phyloP scores from a whole-genome alignment of 23 red algal genomes.

The Pyropia yezoensis region DNA sequence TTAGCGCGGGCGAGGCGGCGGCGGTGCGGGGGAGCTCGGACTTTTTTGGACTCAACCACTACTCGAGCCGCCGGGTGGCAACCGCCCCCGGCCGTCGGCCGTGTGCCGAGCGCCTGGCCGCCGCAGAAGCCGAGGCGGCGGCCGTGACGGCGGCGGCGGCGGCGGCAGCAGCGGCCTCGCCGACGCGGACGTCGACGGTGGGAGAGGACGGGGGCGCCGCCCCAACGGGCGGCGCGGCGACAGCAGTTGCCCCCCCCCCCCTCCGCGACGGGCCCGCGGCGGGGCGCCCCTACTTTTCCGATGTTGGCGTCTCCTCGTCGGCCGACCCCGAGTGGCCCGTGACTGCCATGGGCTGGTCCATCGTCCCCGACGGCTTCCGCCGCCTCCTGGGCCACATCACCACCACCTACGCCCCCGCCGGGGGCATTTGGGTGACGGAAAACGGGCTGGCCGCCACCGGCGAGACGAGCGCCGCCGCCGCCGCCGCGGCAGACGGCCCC shows the following conservation, averaged over 20 bases:
- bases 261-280: not conserved
- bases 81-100: too few relatives aligned
- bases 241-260: too few relatives aligned
- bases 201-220: too few relatives aligned
- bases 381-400: constrained; percentile 36
- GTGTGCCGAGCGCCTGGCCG: too few relatives aligned
- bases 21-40: constrained; percentile 38
- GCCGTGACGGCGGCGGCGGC: too few relatives aligned
- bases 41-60: constrained; percentile 60
- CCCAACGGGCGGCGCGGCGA: too few relatives aligned
- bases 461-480: constrained; percentile 7
- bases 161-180: too few relatives aligned
- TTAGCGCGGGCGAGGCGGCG: constrained; percentile 25
- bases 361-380: constrained; percentile 53
- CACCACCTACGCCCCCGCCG: constrained; percentile 18
- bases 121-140: too few relatives aligned
- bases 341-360: constrained; percentile 61
- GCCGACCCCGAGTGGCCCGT: constrained; percentile 10
- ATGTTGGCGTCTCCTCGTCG: not conserved
- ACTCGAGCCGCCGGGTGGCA: constrained; percentile 10
- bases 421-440: constrained; percentile 49
- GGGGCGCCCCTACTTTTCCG: not conserved
- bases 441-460: constrained; percentile 36
- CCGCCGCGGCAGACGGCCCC: constrained; percentile 9
- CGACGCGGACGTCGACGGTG: too few relatives aligned